Conservation (phyloP, 305 asterid genomes). For the Fraxinus sp. region DNA sequence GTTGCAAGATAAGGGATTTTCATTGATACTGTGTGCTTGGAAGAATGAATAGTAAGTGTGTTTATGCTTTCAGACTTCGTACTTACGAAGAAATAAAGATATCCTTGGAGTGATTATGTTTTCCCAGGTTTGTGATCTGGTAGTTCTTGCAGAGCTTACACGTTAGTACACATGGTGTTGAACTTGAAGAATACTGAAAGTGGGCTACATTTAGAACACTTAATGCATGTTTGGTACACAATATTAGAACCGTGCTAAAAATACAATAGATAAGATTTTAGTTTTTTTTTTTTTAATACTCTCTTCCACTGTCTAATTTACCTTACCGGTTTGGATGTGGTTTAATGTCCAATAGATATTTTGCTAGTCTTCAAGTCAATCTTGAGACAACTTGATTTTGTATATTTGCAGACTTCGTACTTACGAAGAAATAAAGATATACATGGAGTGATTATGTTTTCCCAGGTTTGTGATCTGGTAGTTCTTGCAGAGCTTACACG, state of each 20-base stretch:
- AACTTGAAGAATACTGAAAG: too few relatives aligned
- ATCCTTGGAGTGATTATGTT: neutral
- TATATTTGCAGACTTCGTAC: neutral
- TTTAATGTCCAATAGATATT: neutral
- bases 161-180: too few relatives aligned
- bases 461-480: neutral
- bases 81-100: neutral
- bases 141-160: neutral
- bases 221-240: neutral
- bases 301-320: too few relatives aligned
- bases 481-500: neutral
- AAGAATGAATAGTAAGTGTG: slow-evolving; percentile 43
- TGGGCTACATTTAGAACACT: neutral
- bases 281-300: too few relatives aligned
- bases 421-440: neutral
- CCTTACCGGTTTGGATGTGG: neutral
- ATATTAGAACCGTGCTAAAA: neutral
- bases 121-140: neutral
- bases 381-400: neutral
- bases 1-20: slow-evolving; percentile 44
- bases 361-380: neutral
- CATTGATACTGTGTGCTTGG: slow-evolving; percentile 72
- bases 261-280: neutral
- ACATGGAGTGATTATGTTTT: neutral
- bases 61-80: neutral